Conservation (phyloP, 2,329 filamentous ascomycete genomes). For the Aureobasidium subglaciale region DNA sequence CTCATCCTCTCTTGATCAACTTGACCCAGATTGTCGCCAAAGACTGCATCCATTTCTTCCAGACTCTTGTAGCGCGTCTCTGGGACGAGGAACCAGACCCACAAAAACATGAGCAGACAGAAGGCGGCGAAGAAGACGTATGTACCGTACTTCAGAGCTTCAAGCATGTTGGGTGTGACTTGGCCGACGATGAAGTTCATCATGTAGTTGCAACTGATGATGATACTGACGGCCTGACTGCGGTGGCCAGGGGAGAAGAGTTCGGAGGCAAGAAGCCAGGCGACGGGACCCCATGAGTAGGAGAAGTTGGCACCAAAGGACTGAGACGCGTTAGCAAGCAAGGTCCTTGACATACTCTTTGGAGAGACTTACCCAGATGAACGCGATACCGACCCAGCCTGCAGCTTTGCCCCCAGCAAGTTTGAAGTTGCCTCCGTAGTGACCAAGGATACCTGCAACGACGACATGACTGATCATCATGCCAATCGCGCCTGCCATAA, state of each 20-base stretch:
- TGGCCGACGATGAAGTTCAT: conserved; percentile 17
- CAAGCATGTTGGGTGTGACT: conserved; percentile 53
- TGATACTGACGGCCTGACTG: conserved; percentile 63
- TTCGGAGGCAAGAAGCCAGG: conserved; percentile 65
- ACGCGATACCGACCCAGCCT: conserved; percentile 61
- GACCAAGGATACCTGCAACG: not conserved
- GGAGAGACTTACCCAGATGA: conserved; percentile 77
- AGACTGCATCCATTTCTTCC: conserved; percentile 32
- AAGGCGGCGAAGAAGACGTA: conserved; percentile 64
- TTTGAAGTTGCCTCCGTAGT: conserved; percentile 37
- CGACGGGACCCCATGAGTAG: conserved; percentile 66
- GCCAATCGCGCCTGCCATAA: conserved; percentile 24
- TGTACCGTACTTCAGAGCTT: conserved; percentile 59
- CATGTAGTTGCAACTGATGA: conserved; percentile 43
- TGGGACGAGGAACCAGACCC: conserved; percentile 44
- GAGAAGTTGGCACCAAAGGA: conserved; percentile 57
- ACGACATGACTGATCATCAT: conserved; percentile 43
- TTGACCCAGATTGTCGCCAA: conserved; percentile 17
- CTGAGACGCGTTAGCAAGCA: too few relatives aligned
- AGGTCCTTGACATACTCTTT: too few relatives aligned
- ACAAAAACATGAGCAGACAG: conserved; percentile 54
- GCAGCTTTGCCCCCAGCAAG: conserved; percentile 45
- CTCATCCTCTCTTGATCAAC: conserved; percentile 9
- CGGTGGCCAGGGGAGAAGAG: conserved; percentile 65
- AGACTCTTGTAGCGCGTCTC: conserved; percentile 48